Evolutionary conservation across 306 rosid species (phyloP).

Genomic region (Adenanthera pavonina): DNA sequence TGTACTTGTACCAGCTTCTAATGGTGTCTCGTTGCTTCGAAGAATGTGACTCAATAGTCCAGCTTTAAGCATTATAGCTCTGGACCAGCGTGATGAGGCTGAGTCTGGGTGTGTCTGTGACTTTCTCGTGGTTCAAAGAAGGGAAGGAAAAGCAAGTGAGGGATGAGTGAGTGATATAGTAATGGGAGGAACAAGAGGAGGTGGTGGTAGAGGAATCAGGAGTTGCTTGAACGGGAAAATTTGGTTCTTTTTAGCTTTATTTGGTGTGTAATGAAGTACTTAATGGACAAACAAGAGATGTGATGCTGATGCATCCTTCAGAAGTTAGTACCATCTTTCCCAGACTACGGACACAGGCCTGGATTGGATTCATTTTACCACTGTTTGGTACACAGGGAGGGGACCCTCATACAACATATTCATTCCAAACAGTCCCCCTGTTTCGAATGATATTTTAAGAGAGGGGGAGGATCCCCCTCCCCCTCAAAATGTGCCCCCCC

Average conservation of each 20-base stretch:
- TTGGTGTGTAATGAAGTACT: constrained; percentile 8
- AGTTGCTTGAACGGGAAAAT: constrained; percentile 71
- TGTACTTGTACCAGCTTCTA: constrained; percentile 24
- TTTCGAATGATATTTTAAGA: too few relatives aligned
- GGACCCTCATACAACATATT: too few relatives aligned
- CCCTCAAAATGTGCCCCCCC: too few relatives aligned
- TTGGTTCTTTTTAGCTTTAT: constrained; percentile 49
- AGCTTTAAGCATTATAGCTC: not conserved
- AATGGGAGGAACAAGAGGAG: not conserved
- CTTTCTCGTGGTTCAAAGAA: not conserved
- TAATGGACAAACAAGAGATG: constrained; percentile 38
- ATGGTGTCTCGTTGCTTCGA: not conserved
- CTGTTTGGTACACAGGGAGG: too few relatives aligned
- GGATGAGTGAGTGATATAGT: not conserved
- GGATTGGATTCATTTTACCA: constrained; percentile 42
- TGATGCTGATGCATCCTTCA: constrained; percentile 45
- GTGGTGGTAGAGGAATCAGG: constrained; percentile 53
- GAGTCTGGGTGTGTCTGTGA: not conserved
- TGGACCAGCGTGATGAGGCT: not conserved
- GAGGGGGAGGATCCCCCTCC: too few relatives aligned
- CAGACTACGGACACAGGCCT: constrained; percentile 44
- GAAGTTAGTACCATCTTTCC: constrained; percentile 57
- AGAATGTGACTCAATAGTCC: constrained; percentile 18
- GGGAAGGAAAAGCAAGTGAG: not conserved
- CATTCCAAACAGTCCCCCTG: too few relatives aligned